Percentiles rank a stretch among this genome's conserved stretches.
Conservation (phyloP, 2,329 filamentous ascomycete species). For the Apiospora arundinis region DNA sequence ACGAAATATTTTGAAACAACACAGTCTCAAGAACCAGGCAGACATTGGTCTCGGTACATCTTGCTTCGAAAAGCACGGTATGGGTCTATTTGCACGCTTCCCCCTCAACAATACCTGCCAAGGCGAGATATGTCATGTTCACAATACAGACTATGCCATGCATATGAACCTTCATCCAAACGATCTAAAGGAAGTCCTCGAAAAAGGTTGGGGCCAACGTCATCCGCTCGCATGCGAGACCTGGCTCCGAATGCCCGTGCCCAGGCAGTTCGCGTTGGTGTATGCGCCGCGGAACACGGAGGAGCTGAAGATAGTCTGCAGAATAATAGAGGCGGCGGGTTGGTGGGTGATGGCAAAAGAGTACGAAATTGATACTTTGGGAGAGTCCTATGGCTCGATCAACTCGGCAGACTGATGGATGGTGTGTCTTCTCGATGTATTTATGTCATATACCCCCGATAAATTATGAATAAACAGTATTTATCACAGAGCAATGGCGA, state of each 20-base stretch:
- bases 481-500: background rate
- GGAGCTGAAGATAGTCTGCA: constrained; percentile 71
- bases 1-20: constrained; percentile 55
- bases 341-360: constrained; percentile 66
- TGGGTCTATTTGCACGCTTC: constrained; percentile 73
- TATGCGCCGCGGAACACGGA: constrained; percentile 74
- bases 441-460: background rate
- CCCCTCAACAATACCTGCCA: constrained; percentile 74
- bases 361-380: constrained; percentile 42
- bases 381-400: background rate
- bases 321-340: constrained; percentile 75
- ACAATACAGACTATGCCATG: constrained; percentile 77
- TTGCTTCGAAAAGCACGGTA: constrained; percentile 83
- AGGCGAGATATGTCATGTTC: constrained; percentile 84
- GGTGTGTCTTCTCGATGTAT: background rate
- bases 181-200: constrained; percentile 74
- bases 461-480: background rate
- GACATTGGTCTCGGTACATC: constrained; percentile 68
- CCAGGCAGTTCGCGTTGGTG: constrained; percentile 78
- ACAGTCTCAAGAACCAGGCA: constrained; percentile 54
- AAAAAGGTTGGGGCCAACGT: constrained; percentile 80
- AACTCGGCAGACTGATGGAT: background rate
- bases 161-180: constrained; percentile 82
- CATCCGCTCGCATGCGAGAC: constrained; percentile 70
- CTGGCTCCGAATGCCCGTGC: constrained; percentile 72